A percentile compares a stretch with the other conserved stretches of the same genome.
Conservation (phyloP, 768 basidiomycete genomes). For the Lactarius sanguifluus region DNA sequence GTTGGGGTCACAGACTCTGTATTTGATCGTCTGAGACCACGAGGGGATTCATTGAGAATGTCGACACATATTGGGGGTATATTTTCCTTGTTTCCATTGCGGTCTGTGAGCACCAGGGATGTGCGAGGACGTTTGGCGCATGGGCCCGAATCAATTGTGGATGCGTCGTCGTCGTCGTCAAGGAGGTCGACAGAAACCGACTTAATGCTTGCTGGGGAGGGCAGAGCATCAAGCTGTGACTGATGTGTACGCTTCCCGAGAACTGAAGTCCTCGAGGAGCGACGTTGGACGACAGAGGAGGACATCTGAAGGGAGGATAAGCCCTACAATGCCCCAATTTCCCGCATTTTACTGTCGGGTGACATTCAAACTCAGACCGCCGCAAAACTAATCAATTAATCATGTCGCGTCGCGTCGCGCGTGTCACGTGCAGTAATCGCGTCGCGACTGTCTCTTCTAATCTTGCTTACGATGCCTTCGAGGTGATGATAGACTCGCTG, state of each 20-base stretch:
- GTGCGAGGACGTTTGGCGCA: slow-evolving; percentile 64
- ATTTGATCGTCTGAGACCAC: slow-evolving; percentile 43
- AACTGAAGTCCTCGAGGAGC: slow-evolving; percentile 33
- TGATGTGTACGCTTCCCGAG: slow-evolving; percentile 39
- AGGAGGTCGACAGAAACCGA: slow-evolving; percentile 16
- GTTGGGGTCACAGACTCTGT: slow-evolving; percentile 43
- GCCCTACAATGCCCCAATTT: slow-evolving; percentile 7
- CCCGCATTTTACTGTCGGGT: slow-evolving; percentile 29
- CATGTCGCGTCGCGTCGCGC: slow-evolving; percentile 25
- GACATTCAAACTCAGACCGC: slow-evolving; percentile 34
- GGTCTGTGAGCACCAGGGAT: slow-evolving; percentile 45
- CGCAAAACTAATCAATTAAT: slow-evolving; percentile 29
- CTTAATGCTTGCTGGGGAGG: slow-evolving; percentile 37
- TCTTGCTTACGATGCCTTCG: slow-evolving; percentile 16
- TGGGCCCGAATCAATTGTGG: slow-evolving; percentile 62
- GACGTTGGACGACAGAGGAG: slow-evolving; percentile 23
- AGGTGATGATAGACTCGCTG: too few relatives aligned
- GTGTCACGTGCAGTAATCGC: slow-evolving; percentile 25
- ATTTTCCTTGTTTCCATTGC: slow-evolving; percentile 74
- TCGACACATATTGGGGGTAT: slow-evolving; percentile 59
- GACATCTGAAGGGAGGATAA: slow-evolving; percentile 24
- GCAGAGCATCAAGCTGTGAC: slow-evolving; percentile 34
- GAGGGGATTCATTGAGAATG: slow-evolving; percentile 37
- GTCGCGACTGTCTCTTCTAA: slow-evolving; percentile 31
- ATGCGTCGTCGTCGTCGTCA: slow-evolving; percentile 26